Evolutionary conservation across 2,329 filamentous ascomycete species (phyloP).

Genomic region (Allantophomopsis lycopodina): DNA sequence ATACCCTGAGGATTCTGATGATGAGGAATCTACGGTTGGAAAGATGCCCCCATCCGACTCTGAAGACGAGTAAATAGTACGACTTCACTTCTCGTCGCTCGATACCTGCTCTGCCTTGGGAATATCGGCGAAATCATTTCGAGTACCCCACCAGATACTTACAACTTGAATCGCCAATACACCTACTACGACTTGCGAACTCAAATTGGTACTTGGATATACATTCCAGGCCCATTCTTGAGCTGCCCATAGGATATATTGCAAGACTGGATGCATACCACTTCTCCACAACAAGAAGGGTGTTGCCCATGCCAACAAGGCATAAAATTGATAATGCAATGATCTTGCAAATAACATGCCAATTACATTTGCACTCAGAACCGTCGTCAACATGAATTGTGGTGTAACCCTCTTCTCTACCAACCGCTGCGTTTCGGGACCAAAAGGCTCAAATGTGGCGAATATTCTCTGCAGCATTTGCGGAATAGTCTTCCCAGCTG

Average conservation of each 20-base stretch:
- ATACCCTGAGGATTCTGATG: slow-evolving; percentile 50
- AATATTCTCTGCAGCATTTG: slow-evolving; percentile 23
- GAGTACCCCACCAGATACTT: slow-evolving; percentile 21
- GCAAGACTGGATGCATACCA: slow-evolving; percentile 41
- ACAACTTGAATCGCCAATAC: slow-evolving; percentile 52
- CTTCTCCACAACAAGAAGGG: slow-evolving; percentile 58
- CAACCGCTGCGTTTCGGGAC: slow-evolving; percentile 25
- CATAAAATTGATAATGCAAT: slow-evolving; percentile 65
- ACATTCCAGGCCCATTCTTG: slow-evolving; percentile 68
- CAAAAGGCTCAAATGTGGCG: slow-evolving; percentile 17
- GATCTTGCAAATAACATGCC: slow-evolving; percentile 58
- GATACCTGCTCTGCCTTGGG: not conserved
- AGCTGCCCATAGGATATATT: slow-evolving; percentile 44
- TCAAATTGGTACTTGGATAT: slow-evolving; percentile 51
- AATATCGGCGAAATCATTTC: slow-evolving; percentile 13
- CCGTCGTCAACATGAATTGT: slow-evolving; percentile 45
- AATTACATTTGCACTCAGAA: slow-evolving; percentile 49
- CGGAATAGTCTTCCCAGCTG: slow-evolving; percentile 33
- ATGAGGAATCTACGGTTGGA: slow-evolving; percentile 68
- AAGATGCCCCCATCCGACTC: slow-evolving; percentile 76
- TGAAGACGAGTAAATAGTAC: slow-evolving; percentile 39
- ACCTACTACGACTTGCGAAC: slow-evolving; percentile 55
- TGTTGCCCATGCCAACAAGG: slow-evolving; percentile 60
- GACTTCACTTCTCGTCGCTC: slow-evolving; percentile 1
- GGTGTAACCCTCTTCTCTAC: slow-evolving; percentile 37